These are phyloP conservation scores for Beauveria varroae DNA, from an alignment of 2,329 filamentous ascomycete species.

Conservation along the genomic window DNA sequence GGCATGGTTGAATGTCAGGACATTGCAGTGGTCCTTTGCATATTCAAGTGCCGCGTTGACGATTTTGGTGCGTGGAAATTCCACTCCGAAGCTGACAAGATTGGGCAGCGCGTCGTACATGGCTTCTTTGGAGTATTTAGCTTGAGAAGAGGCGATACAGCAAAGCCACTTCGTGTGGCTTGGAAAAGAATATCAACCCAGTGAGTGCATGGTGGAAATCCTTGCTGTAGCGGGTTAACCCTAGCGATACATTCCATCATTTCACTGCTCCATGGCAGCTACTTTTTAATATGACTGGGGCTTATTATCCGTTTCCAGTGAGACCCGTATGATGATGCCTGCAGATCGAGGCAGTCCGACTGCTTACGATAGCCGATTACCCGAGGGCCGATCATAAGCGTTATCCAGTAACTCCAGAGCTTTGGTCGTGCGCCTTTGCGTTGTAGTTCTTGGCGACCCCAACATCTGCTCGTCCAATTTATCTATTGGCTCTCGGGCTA, in stretches of 20 bases:
- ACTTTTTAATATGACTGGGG: not conserved
- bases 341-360: no score
- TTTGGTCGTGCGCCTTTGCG: not conserved
- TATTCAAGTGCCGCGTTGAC: not conserved
- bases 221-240: not conserved
- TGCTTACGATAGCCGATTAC: not conserved
- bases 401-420: not conserved
- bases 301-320: not conserved
- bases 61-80: not conserved
- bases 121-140: not conserved
- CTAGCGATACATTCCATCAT: not conserved
- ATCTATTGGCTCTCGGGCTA: no score
- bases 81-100: not conserved
- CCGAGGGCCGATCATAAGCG: not conserved
- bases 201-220: not conserved
- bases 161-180: not conserved
- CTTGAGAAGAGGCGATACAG: not conserved
- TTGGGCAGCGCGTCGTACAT: not conserved
- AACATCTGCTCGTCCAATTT: no score
- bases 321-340: no score
- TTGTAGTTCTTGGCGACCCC: no score
- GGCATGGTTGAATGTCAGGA: slow-evolving; percentile 12
- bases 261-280: not conserved
- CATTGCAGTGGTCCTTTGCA: slow-evolving; percentile 11
- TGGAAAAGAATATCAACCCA: not conserved